Percentiles rank a stretch among this genome's conserved stretches.
Evolutionary conservation across 352 stramenopile genomes (phyloP).

Genomic region (Pythium myriotylum): DNA sequence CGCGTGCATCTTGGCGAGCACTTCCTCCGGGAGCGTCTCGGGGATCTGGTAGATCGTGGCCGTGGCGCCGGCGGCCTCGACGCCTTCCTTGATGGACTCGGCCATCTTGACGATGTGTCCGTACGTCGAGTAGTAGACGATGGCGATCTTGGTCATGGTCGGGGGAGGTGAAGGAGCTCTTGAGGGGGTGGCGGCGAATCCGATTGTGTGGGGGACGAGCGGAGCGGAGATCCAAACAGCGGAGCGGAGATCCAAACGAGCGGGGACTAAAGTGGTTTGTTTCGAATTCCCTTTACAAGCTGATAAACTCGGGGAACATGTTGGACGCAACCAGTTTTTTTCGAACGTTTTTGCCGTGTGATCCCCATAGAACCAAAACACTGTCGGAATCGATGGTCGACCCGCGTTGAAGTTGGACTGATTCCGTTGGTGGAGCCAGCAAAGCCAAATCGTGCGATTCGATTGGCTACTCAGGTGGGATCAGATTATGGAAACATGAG

Average conservation of each 20-base stretch:
- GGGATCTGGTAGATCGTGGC: conserved; percentile 75
- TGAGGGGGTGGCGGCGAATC: conserved; percentile 6
- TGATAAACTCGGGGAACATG: too few species aligned
- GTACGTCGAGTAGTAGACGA: conserved; percentile 89
- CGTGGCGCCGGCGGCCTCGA: conserved; percentile 67
- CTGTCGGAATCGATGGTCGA: too few species aligned
- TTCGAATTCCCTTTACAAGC: too few species aligned
- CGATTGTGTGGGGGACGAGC: conserved; percentile 4
- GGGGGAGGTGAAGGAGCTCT: not conserved
- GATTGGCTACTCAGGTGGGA: not conserved
- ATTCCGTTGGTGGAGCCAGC: conserved; percentile 12
- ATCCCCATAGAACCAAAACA: too few species aligned
- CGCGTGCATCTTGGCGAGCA: conserved; percentile 85
- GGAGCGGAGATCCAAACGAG: not conserved
- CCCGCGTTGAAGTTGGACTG: not conserved
- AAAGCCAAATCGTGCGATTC: not conserved
- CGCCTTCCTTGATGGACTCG: conserved; percentile 69
- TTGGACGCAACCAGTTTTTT: too few species aligned
- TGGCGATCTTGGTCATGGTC: too few species aligned
- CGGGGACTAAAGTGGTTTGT: not conserved
- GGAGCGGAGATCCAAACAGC: not conserved
- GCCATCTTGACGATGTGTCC: conserved; percentile 83
- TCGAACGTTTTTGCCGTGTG: too few species aligned
- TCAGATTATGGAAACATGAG: conserved; percentile 4
- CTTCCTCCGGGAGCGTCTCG: conserved; percentile 81